These are phyloP conservation scores for Fusarium gaditjirri DNA, from an alignment of 2,329 filamentous ascomycete species.

Conservation along the genomic window DNA sequence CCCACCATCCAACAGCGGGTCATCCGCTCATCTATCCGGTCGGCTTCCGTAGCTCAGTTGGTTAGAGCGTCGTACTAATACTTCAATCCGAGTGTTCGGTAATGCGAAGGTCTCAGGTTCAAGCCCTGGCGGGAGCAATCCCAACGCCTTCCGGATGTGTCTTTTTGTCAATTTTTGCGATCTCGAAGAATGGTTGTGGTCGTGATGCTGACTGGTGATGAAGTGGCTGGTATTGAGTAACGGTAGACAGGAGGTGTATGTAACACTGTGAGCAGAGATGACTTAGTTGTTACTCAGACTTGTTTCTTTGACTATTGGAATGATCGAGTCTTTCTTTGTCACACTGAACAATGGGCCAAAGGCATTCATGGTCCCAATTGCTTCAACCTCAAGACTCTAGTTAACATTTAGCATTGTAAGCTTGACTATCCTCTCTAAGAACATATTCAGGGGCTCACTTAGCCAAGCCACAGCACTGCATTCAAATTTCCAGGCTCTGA, in stretches of 20 bases:
- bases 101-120: constrained; percentile 29
- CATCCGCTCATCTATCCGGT: constrained; percentile 21
- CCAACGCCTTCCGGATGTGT: constrained; percentile 16
- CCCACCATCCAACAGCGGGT: constrained; percentile 25
- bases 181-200: not conserved
- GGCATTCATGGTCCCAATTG: not conserved
- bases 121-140: constrained; percentile 30
- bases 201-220: not conserved
- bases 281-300: not conserved
- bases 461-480: not conserved
- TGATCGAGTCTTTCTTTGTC: not conserved
- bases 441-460: too few relatives aligned
- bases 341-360: not conserved
- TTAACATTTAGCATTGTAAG: not conserved
- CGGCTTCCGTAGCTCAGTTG: constrained; percentile 42
- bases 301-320: not conserved
- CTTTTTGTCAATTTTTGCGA: constrained; percentile 16
- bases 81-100: constrained; percentile 22
- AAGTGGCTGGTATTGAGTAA: not conserved
- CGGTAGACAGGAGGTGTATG: not conserved
- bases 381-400: not conserved
- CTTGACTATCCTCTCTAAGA: not conserved
- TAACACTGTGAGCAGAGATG: not conserved
- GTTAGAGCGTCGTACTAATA: constrained; percentile 32
- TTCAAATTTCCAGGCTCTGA: not conserved